phyloP scores from a whole-genome alignment of 148 eudicot genomes.

The Mesembryanthemum crystallinum region DNA sequence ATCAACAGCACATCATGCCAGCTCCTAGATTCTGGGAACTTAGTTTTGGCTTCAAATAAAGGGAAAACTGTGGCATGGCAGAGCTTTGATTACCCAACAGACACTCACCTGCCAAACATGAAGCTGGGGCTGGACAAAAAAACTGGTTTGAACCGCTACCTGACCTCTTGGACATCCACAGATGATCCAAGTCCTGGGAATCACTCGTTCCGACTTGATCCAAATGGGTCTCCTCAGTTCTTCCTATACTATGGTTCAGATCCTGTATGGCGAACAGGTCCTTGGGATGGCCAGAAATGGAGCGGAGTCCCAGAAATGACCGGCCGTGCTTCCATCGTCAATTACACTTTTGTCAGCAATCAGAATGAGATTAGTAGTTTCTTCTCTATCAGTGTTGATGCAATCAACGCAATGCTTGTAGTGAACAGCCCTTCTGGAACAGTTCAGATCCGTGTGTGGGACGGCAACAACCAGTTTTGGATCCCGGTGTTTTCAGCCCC shows the following conservation, averaged over 20 bases:
- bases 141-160: conserved; percentile 33
- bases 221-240: conserved; percentile 42
- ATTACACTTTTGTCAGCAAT: conserved; percentile 24
- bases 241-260: conserved; percentile 35
- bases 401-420: conserved; percentile 31
- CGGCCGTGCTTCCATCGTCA: neutral
- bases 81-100: conserved; percentile 50
- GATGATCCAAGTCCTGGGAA: conserved; percentile 45
- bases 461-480: conserved; percentile 38
- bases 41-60: conserved; percentile 26
- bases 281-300: conserved; percentile 50
- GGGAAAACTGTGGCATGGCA: conserved; percentile 36
- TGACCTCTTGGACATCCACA: conserved; percentile 47
- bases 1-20: conserved; percentile 20
- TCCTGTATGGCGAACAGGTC: conserved; percentile 42
- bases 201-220: conserved; percentile 31
- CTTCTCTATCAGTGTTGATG: conserved; percentile 18
- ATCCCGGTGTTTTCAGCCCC: conserved; percentile 36
- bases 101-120: conserved; percentile 43
- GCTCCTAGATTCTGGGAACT: conserved; percentile 42
- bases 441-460: conserved; percentile 43
- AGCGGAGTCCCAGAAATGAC: conserved; percentile 38
- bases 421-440: conserved; percentile 33
- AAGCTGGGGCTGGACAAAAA: conserved; percentile 36
- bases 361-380: conserved; percentile 28